These are phyloP conservation scores for Coemansia sp. DNA, from an alignment of 371 early-diverging fungal species.

Conservation along the genomic window DNA sequence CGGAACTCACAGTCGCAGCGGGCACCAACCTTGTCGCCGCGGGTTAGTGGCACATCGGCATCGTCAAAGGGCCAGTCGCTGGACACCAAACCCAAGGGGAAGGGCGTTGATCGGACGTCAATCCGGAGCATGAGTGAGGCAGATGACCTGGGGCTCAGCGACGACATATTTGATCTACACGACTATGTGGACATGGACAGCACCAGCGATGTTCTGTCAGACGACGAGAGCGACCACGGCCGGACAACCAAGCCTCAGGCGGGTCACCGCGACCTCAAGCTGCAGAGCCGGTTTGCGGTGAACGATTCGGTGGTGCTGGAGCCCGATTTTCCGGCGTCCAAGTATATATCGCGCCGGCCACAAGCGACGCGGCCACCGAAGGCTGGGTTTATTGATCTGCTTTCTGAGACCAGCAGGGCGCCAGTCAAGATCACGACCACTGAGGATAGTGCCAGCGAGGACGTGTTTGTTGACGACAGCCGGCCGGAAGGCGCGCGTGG, in stretches of 20 bases:
- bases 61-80: constrained; percentile 15
- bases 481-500: neutral
- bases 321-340: constrained; percentile 24
- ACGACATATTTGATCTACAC: constrained; percentile 26
- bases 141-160: constrained; percentile 26
- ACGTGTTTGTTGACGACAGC: constrained; percentile 6
- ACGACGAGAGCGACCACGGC: constrained; percentile 11
- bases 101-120: neutral
- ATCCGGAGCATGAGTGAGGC: constrained; percentile 9
- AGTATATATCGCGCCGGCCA: constrained; percentile 7
- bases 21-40: neutral
- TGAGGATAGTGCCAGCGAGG: neutral
- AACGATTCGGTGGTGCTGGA: constrained; percentile 40
- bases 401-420: neutral
- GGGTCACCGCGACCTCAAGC: neutral
- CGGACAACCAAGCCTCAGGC: neutral
- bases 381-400: constrained; percentile 12
- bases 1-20: neutral
- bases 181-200: constrained; percentile 42
- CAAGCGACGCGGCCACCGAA: constrained; percentile 7
- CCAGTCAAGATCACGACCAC: constrained; percentile 21
- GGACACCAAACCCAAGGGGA: constrained; percentile 22
- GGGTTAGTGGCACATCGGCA: neutral
- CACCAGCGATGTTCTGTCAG: constrained; percentile 18
- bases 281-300: constrained; percentile 29